Evolutionary conservation across 108 stramenopile genomes (phyloP), one percentile per base, ranked within the genome.

Genomic region (Fistulifera pelliculosa): DNA sequence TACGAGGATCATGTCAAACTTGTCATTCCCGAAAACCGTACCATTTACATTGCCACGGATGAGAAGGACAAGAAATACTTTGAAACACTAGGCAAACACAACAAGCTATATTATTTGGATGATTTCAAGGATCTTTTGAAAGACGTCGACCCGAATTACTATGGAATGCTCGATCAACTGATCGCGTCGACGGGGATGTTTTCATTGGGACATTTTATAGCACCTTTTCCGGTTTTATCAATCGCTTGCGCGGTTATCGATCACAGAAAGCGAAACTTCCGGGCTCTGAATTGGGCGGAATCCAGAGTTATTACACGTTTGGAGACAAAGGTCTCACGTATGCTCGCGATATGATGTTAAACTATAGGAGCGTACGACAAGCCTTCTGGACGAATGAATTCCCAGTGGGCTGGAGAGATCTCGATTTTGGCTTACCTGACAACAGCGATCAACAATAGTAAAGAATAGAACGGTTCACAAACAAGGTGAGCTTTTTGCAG

Each of bases 151-250:
- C 40, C 61, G 28, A 68, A 52, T n/a, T 81, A 70, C 28, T 75
- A 66, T 41, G 87, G 87, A 1, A 84, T 81, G 78, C 17, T 58
- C 14, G 94, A 94, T 66, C 85, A 85, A 56, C 49, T 87, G 16
- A 68, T 95, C 27, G 87, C 90, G 25, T 80, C 81, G 15, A 27
- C 72, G 90, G 87, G 2, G 54, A 85, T n/a, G 65, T 65, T 15
- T 90, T 90, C 59, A 65, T 71, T 38, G 88, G 88, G 1, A 80
- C 85, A 17, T 89, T 61, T 51, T 86, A 74, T 52, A 85, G 82
- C 2, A 93, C 94, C 0, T 65, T 70, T 47, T 47, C 69, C 13
- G 84, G 83, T 1, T 93, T 87, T 69, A 91, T 95, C 48, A 74
- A 81, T 43, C 70, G 94, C 21, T 60, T 87, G 66, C 54, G 91